A percentile compares a stretch with the other conserved stretches of the same genome.
These are phyloP conservation scores for Neonectria faginata DNA, from an alignment of 2,329 filamentous ascomycete species.

Conservation along the genomic window DNA sequence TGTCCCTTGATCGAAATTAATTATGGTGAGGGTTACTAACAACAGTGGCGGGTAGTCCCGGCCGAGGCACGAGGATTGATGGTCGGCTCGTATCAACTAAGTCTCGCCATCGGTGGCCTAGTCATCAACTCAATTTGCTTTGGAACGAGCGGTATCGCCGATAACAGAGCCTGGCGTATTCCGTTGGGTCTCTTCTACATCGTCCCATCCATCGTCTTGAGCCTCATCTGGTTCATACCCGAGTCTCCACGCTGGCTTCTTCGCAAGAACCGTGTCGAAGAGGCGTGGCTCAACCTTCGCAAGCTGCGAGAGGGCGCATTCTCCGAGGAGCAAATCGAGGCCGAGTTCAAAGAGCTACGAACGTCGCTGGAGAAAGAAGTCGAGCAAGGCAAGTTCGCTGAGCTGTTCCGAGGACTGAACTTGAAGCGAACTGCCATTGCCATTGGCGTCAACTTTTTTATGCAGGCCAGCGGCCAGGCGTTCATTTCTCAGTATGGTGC, in stretches of 20 bases:
- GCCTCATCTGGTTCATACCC: conserved; percentile 38
- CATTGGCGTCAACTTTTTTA: conserved; percentile 45
- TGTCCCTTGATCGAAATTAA: not conserved
- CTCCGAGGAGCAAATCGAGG: conserved; percentile 35
- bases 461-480: conserved; percentile 44
- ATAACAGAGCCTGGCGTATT: conserved; percentile 40
- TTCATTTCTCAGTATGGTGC: conserved; percentile 47
- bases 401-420: conserved; percentile 28
- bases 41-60: conserved; percentile 33
- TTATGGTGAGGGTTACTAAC: not conserved
- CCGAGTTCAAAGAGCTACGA: conserved; percentile 29
- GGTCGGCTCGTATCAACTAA: conserved; percentile 52
- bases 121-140: conserved; percentile 43
- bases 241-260: conserved; percentile 46
- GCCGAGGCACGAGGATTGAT: conserved; percentile 48
- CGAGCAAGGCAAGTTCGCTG: conserved; percentile 29
- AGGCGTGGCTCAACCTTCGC: conserved; percentile 29
- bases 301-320: conserved; percentile 27
- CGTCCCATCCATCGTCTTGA: conserved; percentile 30
- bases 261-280: conserved; percentile 31
- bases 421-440: conserved; percentile 42
- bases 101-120: conserved; percentile 43
- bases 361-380: conserved; percentile 31
- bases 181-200: conserved; percentile 42
- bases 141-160: conserved; percentile 35